These are phyloP conservation scores for Aspergillus japonicus DNA, from an alignment of 2,329 filamentous ascomycete genomes.

Conservation along the genomic window DNA sequence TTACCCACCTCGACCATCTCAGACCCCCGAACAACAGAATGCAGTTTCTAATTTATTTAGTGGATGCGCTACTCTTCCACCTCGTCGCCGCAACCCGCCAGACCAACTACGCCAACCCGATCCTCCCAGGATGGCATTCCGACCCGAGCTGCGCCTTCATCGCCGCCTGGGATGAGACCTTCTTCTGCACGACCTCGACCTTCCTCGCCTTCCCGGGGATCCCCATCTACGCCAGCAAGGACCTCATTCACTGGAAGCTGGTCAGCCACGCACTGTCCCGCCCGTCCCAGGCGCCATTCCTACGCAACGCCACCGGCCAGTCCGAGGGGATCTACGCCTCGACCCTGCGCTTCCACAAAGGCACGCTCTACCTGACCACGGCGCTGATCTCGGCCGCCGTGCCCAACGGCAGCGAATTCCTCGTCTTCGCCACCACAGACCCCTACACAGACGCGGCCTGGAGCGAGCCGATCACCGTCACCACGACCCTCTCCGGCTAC, in stretches of 20 bases:
- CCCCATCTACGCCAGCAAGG: conserved; percentile 46
- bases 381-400: conserved; percentile 24
- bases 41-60: no score
- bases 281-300: conserved; percentile 37
- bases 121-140: conserved; percentile 49
- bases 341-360: conserved; percentile 40
- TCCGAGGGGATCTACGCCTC: conserved; percentile 44
- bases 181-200: conserved; percentile 48
- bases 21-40: no score
- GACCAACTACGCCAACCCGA: conserved; percentile 38
- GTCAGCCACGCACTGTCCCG: conserved; percentile 26
- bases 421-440: conserved; percentile 18
- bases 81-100: no score
- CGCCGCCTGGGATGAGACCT: conserved; percentile 32
- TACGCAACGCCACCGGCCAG: conserved; percentile 21
- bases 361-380: conserved; percentile 39
- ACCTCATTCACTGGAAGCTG: conserved; percentile 32
- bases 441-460: conserved; percentile 16
- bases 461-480: conserved; percentile 16
- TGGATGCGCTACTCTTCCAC: no score
- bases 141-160: conserved; percentile 50
- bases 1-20: no score
- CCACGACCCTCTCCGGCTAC: conserved; percentile 13
- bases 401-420: conserved; percentile 10
- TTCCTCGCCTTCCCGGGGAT: conserved; percentile 49